Conservation (phyloP, 2,329 filamentous ascomycete species). For the Trichoderma sp. region DNA sequence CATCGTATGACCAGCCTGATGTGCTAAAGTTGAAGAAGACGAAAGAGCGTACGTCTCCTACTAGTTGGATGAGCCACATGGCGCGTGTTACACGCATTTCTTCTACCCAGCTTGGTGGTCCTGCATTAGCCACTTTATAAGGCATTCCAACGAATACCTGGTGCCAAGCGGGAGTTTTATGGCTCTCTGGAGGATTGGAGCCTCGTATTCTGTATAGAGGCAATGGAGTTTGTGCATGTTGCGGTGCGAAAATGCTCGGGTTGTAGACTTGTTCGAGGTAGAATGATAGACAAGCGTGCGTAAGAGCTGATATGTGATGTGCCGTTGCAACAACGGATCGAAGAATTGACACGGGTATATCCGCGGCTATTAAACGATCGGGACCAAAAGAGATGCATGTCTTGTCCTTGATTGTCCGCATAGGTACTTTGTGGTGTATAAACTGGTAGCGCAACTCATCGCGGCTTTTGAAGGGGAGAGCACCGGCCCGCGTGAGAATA, state of each 20-base stretch:
- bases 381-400: not conserved
- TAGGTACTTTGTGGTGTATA: not conserved
- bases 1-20: conserved; percentile 19
- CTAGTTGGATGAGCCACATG: conserved; percentile 26
- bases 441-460: not conserved
- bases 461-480: not conserved
- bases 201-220: not conserved
- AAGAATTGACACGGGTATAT: conserved; percentile 9
- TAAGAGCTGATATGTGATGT: conserved; percentile 25
- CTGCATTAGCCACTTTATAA: not conserved
- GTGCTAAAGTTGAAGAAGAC: not conserved
- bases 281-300: conserved; percentile 27
- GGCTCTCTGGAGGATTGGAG: not conserved
- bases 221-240: not conserved
- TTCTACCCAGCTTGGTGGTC: conserved; percentile 28
- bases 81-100: conserved; percentile 30
- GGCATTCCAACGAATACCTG: not conserved
- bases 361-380: not conserved
- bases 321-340: conserved; percentile 26
- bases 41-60: conserved; percentile 20
- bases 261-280: conserved; percentile 22
- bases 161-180: not conserved
- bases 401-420: not conserved
- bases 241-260: conserved; percentile 21
- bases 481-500: not conserved